Conservation (phyloP, 1,139 yeast species). For the Pichia sp. region DNA sequence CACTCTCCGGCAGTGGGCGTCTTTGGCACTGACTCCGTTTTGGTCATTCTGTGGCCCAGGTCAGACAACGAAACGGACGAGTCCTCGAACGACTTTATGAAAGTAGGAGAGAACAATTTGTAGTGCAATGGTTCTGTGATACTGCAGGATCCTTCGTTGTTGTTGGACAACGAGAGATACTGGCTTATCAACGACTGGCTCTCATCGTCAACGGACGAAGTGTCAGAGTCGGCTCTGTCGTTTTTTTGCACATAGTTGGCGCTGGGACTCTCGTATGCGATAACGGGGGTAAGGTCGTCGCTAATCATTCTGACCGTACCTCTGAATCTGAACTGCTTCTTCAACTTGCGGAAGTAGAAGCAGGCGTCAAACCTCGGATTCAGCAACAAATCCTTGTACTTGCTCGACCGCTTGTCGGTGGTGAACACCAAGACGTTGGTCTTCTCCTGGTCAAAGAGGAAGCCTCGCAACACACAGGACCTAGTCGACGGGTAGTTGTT, state of each 20-base stretch:
- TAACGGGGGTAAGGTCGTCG: conserved; percentile 25
- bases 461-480: conserved; percentile 71
- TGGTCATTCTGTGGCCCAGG: conserved; percentile 12
- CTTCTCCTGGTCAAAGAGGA: conserved; percentile 62
- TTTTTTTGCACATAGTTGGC: neutral
- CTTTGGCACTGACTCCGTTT: neutral
- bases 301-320: conserved; percentile 53
- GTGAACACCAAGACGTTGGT: conserved; percentile 67
- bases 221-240: conserved; percentile 1
- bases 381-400: conserved; percentile 47
- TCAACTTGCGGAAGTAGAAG: conserved; percentile 58
- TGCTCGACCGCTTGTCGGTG: conserved; percentile 68
- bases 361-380: conserved; percentile 69
- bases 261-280: conserved; percentile 9
- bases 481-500: conserved; percentile 60
- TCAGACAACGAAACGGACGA: conserved; percentile 24
- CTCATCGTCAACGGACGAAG: conserved; percentile 9
- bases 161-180: conserved; percentile 9
- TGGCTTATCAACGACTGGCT: conserved; percentile 13
- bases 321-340: conserved; percentile 67
- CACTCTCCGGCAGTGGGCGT: conserved; percentile 64
- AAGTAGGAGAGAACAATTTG: conserved; percentile 27
- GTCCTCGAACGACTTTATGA: conserved; percentile 18
- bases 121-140: conserved; percentile 25
- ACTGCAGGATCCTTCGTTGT: conserved; percentile 6